Evolutionary conservation across 768 basidiomycete genomes (phyloP).

Genomic region (Mycena belliarum): DNA sequence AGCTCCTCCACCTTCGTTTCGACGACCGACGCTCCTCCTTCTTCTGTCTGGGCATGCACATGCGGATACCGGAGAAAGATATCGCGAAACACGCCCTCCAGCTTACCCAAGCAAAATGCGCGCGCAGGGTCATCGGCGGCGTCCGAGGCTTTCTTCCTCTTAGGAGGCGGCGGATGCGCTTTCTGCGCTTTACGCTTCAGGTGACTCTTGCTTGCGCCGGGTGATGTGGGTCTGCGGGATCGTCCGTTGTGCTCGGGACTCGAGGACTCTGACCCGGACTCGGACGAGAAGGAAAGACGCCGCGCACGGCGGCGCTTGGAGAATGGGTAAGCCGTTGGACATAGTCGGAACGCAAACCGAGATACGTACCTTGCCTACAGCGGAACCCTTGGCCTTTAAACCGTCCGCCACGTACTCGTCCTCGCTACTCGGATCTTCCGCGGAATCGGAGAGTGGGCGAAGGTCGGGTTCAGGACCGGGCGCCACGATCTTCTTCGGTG

Average conservation of each 20-base stretch:
- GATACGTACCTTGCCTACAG: slow-evolving; percentile 28
- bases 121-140: slow-evolving; percentile 51
- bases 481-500: slow-evolving; percentile 28
- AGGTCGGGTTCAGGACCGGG: slow-evolving; percentile 13
- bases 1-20: slow-evolving; percentile 54
- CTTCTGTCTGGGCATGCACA: slow-evolving; percentile 36
- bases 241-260: slow-evolving; percentile 29
- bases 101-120: slow-evolving; percentile 78
- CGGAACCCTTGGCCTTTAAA: slow-evolving; percentile 18
- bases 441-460: slow-evolving; percentile 40
- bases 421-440: slow-evolving; percentile 54
- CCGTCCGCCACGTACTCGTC: slow-evolving; percentile 69
- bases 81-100: slow-evolving; percentile 68
- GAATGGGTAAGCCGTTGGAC: slow-evolving; percentile 5
- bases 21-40: slow-evolving; percentile 23
- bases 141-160: slow-evolving; percentile 45
- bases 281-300: slow-evolving; percentile 40
- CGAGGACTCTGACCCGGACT: slow-evolving; percentile 45
- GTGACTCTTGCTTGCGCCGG: slow-evolving; percentile 23
- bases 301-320: slow-evolving; percentile 44
- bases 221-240: slow-evolving; percentile 21
- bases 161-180: slow-evolving; percentile 43
- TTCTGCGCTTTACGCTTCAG: slow-evolving; percentile 59
- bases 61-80: slow-evolving; percentile 75
- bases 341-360: slow-evolving; percentile 12